phyloP scores from a whole-genome alignment of 2,329 filamentous ascomycete species.

The Nemania serpens region DNA sequence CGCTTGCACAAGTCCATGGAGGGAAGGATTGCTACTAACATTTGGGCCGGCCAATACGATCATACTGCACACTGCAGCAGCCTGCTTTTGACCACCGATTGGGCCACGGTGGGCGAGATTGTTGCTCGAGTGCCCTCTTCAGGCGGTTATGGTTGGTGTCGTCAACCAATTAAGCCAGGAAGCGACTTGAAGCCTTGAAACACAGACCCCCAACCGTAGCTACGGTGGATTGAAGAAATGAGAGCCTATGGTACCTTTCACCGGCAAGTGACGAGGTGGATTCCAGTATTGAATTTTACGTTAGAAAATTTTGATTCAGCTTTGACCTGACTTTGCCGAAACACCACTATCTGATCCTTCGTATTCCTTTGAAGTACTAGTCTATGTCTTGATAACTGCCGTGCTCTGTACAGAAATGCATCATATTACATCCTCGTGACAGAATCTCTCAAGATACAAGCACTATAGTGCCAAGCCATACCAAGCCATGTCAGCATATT shows the following conservation, averaged over 20 bases:
- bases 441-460: too few species aligned
- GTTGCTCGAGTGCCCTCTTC: not conserved
- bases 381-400: too few species aligned
- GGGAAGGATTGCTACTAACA: not conserved
- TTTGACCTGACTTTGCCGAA: too few species aligned
- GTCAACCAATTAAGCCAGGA: not conserved
- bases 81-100: not conserved
- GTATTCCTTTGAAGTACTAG: too few species aligned
- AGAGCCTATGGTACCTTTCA: not conserved
- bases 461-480: too few species aligned
- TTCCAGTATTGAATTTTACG: not conserved
- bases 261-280: not conserved
- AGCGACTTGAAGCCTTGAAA: not conserved
- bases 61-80: not conserved
- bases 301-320: not conserved
- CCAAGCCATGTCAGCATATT: not conserved
- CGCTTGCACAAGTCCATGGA: conserved; percentile 1
- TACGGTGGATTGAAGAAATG: not conserved
- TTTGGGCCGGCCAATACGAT: not conserved
- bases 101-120: not conserved
- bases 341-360: too few species aligned
- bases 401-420: too few species aligned
- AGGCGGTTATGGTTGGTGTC: not conserved
- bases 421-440: too few species aligned
- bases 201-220: not conserved